phyloP scores from a whole-genome alignment of 345 rosid species.

The Rhizophora mangle region DNA sequence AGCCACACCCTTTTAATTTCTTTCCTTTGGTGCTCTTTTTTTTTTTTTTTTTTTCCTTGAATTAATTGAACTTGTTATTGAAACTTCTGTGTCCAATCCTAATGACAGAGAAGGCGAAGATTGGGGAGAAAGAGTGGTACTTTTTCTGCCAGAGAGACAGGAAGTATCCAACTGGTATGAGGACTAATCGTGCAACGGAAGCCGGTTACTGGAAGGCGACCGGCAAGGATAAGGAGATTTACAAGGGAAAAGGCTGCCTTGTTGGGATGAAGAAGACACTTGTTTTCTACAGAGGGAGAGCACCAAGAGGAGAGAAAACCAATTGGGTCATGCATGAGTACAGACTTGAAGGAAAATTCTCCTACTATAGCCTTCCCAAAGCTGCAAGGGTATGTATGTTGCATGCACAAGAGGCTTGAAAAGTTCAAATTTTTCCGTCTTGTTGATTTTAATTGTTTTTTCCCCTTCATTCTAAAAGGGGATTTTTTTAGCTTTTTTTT shows the following conservation, averaged over 20 bases:
- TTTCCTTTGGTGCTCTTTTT: background rate
- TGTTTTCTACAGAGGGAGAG: conserved; percentile 92
- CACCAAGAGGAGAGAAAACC: conserved; percentile 93
- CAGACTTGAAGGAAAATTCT: conserved; percentile 80
- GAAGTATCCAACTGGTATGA: conserved; percentile 96
- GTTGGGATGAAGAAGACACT: conserved; percentile 99
- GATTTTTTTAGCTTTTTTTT: conserved; percentile 1
- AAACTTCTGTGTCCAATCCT: conserved; percentile 4
- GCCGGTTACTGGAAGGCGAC: conserved; percentile 99
- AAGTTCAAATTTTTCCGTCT: background rate
- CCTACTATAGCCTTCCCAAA: conserved; percentile 64
- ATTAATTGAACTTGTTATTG: background rate
- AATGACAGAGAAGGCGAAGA: conserved; percentile 73
- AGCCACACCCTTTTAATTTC: background rate
- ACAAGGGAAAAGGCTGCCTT: conserved; percentile 56
- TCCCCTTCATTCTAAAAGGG: conserved; percentile 1
- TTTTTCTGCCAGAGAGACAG: conserved; percentile 89
- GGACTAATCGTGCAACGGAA: conserved; percentile 89
- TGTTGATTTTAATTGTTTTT: background rate
- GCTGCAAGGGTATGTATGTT: conserved; percentile 52
- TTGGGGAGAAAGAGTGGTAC: conserved; percentile 94
- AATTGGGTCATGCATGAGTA: conserved; percentile 98
- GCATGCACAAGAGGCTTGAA: background rate
- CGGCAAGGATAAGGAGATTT: conserved; percentile 87
- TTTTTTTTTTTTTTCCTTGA: background rate